phyloP scores from a whole-genome alignment of 2,329 filamentous ascomycete species.

The Colletotrichum zoysiae region DNA sequence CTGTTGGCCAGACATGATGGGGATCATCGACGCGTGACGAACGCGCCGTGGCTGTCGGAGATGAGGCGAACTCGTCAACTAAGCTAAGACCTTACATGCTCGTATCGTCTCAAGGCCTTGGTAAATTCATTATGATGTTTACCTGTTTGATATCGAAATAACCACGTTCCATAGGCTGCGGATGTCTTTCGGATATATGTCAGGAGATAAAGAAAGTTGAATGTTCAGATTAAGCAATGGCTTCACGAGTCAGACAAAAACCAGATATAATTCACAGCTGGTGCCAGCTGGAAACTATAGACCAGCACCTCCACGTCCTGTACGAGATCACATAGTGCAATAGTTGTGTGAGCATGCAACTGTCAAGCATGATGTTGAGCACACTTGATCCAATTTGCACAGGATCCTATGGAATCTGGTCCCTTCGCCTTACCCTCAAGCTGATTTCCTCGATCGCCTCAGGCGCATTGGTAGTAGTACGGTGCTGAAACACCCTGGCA shows the following conservation, averaged over 20 bases:
- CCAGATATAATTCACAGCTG: neutral
- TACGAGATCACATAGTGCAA: no score
- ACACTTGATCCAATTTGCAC: neutral
- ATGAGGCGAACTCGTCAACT: neutral
- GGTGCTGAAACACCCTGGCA: conserved; percentile 54
- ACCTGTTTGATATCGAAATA: no score
- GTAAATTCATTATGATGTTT: neutral
- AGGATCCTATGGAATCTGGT: neutral
- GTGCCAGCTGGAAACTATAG: neutral
- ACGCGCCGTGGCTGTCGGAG: neutral
- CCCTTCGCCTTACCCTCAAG: neutral
- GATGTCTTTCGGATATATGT: neutral
- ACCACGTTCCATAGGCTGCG: neutral
- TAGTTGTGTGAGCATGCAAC: no score
- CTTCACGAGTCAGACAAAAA: neutral
- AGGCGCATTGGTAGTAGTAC: conserved; percentile 55
- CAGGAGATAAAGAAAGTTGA: neutral
- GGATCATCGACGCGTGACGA: no score
- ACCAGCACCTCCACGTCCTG: neutral
- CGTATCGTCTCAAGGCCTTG: neutral
- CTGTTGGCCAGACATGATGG: conserved; percentile 14
- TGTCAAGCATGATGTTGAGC: no score
- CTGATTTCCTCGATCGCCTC: neutral
- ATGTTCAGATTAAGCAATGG: neutral
- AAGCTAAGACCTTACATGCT: neutral